phyloP scores from a whole-genome alignment of 1,284 basidiomycete species.

The Marasmius fiardii region DNA sequence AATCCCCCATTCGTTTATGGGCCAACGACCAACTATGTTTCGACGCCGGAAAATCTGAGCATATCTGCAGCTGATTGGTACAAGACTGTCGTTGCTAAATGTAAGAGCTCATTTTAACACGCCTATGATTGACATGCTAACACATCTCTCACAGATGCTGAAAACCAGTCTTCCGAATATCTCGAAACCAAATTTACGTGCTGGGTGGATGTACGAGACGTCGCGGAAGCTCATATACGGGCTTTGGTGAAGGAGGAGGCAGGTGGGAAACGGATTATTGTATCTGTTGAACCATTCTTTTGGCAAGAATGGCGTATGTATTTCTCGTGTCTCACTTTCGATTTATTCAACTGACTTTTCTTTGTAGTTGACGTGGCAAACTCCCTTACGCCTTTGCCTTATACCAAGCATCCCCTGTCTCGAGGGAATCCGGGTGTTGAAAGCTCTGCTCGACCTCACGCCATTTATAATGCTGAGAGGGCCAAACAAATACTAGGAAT shows the following conservation, averaged over 20 bases:
- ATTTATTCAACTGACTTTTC: not conserved
- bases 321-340: not conserved
- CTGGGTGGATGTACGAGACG: slow-evolving; percentile 59
- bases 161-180: slow-evolving; percentile 10
- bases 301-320: slow-evolving; percentile 31
- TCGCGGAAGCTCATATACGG: slow-evolving; percentile 49
- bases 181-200: slow-evolving; percentile 14
- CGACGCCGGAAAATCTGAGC: slow-evolving; percentile 21
- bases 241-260: slow-evolving; percentile 46
- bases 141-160: slow-evolving; percentile 4
- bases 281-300: slow-evolving; percentile 20
- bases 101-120: no score
- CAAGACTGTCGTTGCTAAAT: slow-evolving; percentile 18
- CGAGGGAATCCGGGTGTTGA: slow-evolving; percentile 28
- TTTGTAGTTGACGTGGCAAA: slow-evolving; percentile 27
- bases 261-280: slow-evolving; percentile 48
- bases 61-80: slow-evolving; percentile 24
- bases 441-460: slow-evolving; percentile 21
- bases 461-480: slow-evolving; percentile 32
- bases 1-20: slow-evolving; percentile 40
- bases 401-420: slow-evolving; percentile 21
- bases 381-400: slow-evolving; percentile 22
- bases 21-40: slow-evolving; percentile 27
- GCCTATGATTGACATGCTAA: no score
- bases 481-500: slow-evolving; percentile 41